Percentiles rank a stretch among this genome's conserved stretches.
Evolutionary conservation across 2,329 filamentous ascomycete genomes (phyloP).

Genomic region (Cercospora sesami): DNA sequence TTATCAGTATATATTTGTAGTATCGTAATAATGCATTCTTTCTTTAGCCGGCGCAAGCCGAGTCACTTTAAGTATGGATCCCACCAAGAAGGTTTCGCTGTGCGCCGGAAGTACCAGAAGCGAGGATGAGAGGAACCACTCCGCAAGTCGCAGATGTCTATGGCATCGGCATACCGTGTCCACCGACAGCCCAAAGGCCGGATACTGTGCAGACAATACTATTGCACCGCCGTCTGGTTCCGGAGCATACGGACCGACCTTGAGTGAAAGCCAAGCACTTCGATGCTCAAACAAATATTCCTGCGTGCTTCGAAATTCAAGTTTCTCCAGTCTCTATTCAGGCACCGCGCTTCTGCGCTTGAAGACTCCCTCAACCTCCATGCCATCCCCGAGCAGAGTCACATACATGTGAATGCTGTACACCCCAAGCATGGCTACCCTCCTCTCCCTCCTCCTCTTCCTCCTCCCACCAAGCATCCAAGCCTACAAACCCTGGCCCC

Average conservation of each 20-base stretch:
- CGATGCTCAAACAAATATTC: not conserved
- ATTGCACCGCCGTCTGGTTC: not conserved
- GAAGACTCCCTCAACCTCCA: too few species aligned
- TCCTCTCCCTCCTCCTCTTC: not conserved
- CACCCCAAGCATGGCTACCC: not conserved
- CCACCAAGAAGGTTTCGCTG: not conserved
- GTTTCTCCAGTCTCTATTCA: not conserved
- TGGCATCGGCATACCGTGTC: not conserved
- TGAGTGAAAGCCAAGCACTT: not conserved
- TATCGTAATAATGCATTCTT: not conserved
- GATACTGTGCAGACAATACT: not conserved
- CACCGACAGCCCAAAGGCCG: not conserved
- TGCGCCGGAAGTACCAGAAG: not conserved
- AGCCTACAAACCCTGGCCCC: not conserved
- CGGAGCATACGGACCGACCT: not conserved
- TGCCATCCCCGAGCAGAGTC: not conserved
- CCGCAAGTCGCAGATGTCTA: not conserved
- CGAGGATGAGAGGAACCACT: not conserved
- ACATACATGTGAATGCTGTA: not conserved
- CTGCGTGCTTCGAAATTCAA: not conserved
- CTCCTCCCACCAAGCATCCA: not conserved
- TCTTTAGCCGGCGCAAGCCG: not conserved
- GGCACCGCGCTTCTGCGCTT: not conserved
- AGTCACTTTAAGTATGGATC: not conserved
- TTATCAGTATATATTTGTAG: not conserved